Base-by-base conservation (phyloP, 495 filamentous ascomycete genomes). In the Xylaria longipes region DNA sequence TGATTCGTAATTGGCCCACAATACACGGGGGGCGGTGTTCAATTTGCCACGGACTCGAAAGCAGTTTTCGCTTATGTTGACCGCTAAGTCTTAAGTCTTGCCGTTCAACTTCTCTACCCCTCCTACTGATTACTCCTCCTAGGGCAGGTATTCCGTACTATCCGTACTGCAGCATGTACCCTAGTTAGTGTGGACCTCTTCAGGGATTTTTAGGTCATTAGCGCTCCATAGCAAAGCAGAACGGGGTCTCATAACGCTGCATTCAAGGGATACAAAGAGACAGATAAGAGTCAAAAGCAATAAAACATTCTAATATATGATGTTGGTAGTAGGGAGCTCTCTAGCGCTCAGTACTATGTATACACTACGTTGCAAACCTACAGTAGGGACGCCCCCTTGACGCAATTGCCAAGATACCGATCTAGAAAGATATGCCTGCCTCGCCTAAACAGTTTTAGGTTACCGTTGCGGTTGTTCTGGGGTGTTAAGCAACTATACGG, bases 111-210 rank as follows among this genome's bases (percentile, higher is more conserved):
- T 43, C 11, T 17, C 12, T 41, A 25, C n/a, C 35, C 58, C 35
- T 63, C 11, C 60, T 41, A 41, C n/a, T n/a, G n/a, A n/a, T n/a
- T 41, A 25, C n/a, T n/a, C 58, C 35, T 63, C 11, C 60, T 41
- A 41, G 22, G 35, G 22, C 39, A 41, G 37, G 22, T 37, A 41
- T 41, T n/a, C 22, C 17, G n/a, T 63, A 17, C 37, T 25, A 43
- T 22, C 60, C 37, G 37, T 43, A 63, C 35, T 37, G 22, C 60
- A 60, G 20, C 57, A 14, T 37, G 11, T 60, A 22, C 31, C 22
- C 57, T 60, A 60, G 57, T 37, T 60, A 60, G 57, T 37, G 35
- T 43, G 4, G n/a, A 43, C 1, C 14, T 17, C 5, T 22, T 43
- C 35, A 63, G 37, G 60, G 60, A 63, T 63, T 15, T 29, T 15